Evolutionary conservation across 2,329 filamentous ascomycete genomes (phyloP), one percentile per base, ranked within the genome.

Genomic region (Penicillium sp.): DNA sequence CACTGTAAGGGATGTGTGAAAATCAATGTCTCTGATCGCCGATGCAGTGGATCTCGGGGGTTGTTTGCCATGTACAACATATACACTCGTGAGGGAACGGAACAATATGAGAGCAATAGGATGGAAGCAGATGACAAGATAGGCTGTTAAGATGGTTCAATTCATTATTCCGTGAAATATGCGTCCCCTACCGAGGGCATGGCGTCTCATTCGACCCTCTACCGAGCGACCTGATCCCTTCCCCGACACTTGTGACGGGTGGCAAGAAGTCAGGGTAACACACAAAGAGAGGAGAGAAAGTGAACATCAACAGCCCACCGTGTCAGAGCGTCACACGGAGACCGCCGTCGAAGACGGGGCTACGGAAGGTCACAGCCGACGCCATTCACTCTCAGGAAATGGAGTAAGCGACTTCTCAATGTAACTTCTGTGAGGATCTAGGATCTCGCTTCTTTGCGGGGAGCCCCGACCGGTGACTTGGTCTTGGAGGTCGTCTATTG

Each of bases 21-120:
- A 29, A 23, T 5, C 7, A 34, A 30, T 14, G 23, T 19, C 13
- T 42, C 16, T 51, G 49, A 56, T 58, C 56, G 41, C 53, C 52
- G 46, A 56, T 57, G 47, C 48, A 48, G 51, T 59, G 48, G 55
- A 55, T 41, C 55, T 53, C 45, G 48, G 51, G 48, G 51, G 8
- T 49, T 47, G 51, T 50, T 51, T 58, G 49, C 27, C 30, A 19
- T 34, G 32, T 34, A 23, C 23, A 23, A 30, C 14, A n/a, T 35
- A 35, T 16, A 43, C 48, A 38, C 19, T 16, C 36, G 36, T 39
- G 35, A 23, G 34, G 40, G 35, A 32, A 32, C 16, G 11, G 32
- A 48, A 19, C 36, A 46, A 44, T 43, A 30, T 43, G 41, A 34
- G 26, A 54, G 16, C 7, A 23, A 27, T 18, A 19, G 47, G 38